Base-by-base conservation (phyloP, 2,329 filamentous ascomycete genomes). In the Lachnellula arida region DNA sequence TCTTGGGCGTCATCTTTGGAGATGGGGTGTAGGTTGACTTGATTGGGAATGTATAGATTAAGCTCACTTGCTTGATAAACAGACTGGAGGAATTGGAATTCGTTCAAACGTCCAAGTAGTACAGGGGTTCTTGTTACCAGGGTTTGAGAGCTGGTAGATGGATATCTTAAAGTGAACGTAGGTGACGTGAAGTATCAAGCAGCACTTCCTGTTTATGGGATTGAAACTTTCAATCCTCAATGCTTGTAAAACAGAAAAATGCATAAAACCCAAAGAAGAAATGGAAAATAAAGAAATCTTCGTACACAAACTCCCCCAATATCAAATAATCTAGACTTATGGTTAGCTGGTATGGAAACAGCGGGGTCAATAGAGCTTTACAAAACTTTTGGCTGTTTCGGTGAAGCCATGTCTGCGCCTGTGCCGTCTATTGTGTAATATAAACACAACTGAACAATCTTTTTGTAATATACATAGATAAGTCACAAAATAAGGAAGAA, bases 301-400 rank as follows among this genome's bases (percentile, higher is more conserved):
- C 90, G 79, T 87, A 96, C 93, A 79, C 91, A 95, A 65, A 99
- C 94, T 60, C 94, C 94, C 40, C 94, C 94, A 64, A 99, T 94
- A 73, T 99, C 94, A 72, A 97, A 97, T 22, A 99, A 78, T 34
- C 65, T 67, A 46, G 4, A 6, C 2, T 32, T 32, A 11, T 19
- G 17, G 52, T 60, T 48, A 60, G 54, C 40, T 49, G 15, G 43
- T 17, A 6, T 48, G 9, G 47, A 63, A 40, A 12, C 61, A 60
- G 53, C 7, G 5, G 39, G 25, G 22, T 19, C 51, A 49, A 42
- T n/a, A 22, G 4, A 28, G 50, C 58, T 57, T 32, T 32, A 60
- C 58, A 95, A 76, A 54, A 89, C 89, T 65, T 88, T 88, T 32
- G 89, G 88, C 56, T 77, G 77, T 55, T 74, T 76, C 42, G 68